Base-by-base conservation (phyloP, 2,329 filamentous ascomycete species). In the Onygena corvina region DNA sequence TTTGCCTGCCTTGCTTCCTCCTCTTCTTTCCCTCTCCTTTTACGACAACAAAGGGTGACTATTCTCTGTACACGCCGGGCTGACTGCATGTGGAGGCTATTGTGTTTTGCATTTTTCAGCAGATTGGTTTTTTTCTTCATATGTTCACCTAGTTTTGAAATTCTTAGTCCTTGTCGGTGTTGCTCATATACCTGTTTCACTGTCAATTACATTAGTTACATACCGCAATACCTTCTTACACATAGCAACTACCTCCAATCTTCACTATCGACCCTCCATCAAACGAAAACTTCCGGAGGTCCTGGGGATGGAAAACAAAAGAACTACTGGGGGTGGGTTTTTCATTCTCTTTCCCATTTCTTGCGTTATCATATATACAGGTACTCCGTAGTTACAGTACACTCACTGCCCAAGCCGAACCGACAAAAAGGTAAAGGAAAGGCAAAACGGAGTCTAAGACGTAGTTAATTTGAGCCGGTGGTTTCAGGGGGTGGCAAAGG, bases 21-120 rank as follows among this genome's bases (percentile, higher is more conserved):
- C 14, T 47, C 20, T 20, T 16, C 4, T 20, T 9, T 9, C 44
- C 11, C 44, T 5, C 20, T 45, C 30, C 27, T 33, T 31, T 46
- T 31, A 20, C 27, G n/a, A n/a, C 38, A 12, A 42, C 23, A 42
- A n/a, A 21, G 38, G 25, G 27, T 14, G 38, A 42, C 38, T 42
- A 25, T 27, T 42, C 3, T 42, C 30, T n/a, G 14, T 33, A 46
- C 31, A 46, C 16, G 30, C 44, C 33, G 27, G 29, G 31, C 18
- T 33, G 27, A 31, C 46, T 36, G 46, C 46, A 47, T 47, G 18
- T 47, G 46, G 46, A 47, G 46, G 46, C 46, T 47, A 47, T 47
- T 27, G 27, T 47, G 46, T 36, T 47, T 42, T 42, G 38, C 38
- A 42, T 42, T 42, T 42, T 42, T 27, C 27, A 42, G 38, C 38